Base-by-base conservation (phyloP, 2,329 filamentous ascomycete genomes). In the Ustulina deusta region DNA sequence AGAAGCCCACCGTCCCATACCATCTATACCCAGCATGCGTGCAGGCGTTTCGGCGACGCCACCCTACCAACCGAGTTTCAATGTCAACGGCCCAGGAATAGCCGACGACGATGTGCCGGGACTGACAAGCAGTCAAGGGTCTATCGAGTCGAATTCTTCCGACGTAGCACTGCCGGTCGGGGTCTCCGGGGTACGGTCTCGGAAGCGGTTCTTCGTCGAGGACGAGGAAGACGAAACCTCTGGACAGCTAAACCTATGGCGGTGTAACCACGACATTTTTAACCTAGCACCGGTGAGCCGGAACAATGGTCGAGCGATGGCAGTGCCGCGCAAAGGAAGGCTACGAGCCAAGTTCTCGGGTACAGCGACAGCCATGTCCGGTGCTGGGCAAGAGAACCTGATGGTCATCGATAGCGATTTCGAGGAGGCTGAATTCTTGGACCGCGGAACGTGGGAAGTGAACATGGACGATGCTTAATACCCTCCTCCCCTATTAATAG, bases 371-470 rank as follows among this genome's bases (percentile, higher is more conserved):
- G 75, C 63, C 60, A 62, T 63, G 64, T 65, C 63, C 70, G 61
- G 69, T 65, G 64, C 55, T 11, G 82, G 77, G 0, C 84, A 87
- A 74, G 85, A 87, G 74, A 87, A 86, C 70, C 57, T 75, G 10
- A 78, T 79, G 70, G 77, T 77, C 4, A 72, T 80, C 0, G 81
- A 81, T 48, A 65, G 75, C 60, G 90, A 93, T 76, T 93, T 93
- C 76, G 89, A 86, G 65, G 91, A 93, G 66, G 91, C 91, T 0
- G 83, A 86, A 0, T 93, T 93, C 67, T 77, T 90, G 61, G 87
- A 88, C 63, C 82, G 78, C 1, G 69, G 61, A 38, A 59, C 70
- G 7, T 78, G 78, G 44, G 81, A 81, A 29, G 77, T 82, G 54
- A 82, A 84, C 13, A 82, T 86, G 81, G 77, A 74, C 38, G 79